Conservation (phyloP, 2,329 filamentous ascomycete species). For the Hypoxylon sp. region DNA sequence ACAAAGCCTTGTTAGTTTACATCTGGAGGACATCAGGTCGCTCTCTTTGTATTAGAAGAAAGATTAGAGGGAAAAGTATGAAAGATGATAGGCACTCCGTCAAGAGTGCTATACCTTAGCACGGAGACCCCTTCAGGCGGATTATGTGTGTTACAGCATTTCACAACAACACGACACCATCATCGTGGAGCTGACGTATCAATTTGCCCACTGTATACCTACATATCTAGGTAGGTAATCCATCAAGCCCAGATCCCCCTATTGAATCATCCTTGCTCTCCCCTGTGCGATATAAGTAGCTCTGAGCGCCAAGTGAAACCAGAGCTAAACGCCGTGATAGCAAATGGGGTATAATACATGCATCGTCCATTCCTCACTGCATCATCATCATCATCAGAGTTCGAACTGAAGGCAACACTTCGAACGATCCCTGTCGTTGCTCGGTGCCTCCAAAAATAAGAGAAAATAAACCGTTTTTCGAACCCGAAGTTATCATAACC, state of each 20-base stretch:
- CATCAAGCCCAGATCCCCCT: background rate
- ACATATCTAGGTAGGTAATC: slow-evolving; percentile 5
- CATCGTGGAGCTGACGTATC: slow-evolving; percentile 13
- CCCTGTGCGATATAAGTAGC: slow-evolving; percentile 2
- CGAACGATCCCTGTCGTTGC: background rate
- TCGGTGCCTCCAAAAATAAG: background rate
- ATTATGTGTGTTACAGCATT: background rate
- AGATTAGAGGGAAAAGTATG: background rate
- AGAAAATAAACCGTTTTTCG: slow-evolving; percentile 1
- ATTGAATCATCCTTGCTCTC: background rate
- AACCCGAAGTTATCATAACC: slow-evolving; percentile 3
- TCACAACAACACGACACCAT: background rate
- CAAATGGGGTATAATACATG: slow-evolving; percentile 38
- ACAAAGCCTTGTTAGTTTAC: background rate
- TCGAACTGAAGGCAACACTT: slow-evolving; percentile 17
- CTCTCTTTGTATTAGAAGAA: slow-evolving; percentile 8
- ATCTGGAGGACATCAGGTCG: too few relatives aligned
- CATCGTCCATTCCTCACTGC: slow-evolving; percentile 22
- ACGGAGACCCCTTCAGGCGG: too few relatives aligned
- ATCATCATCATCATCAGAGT: slow-evolving; percentile 11
- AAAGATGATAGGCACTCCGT: background rate
- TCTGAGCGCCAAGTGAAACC: slow-evolving; percentile 19
- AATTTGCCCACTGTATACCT: slow-evolving; percentile 23
- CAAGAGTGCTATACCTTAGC: background rate
- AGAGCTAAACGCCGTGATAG: slow-evolving; percentile 22